Base-by-base conservation (phyloP, 345 rosid genomes). In the Pugionium cornutum region DNA sequence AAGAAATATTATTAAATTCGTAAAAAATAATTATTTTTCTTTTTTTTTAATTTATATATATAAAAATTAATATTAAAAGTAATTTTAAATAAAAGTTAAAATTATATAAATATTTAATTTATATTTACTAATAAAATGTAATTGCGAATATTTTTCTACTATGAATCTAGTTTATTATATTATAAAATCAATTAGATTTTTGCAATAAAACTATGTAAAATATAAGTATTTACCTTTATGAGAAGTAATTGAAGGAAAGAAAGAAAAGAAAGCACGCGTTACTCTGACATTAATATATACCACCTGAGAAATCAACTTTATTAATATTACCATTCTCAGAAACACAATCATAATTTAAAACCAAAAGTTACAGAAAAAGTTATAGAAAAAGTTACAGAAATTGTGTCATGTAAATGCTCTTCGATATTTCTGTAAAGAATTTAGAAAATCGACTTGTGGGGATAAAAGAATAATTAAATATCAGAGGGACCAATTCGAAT, bases 401-500 rank as follows among this genome's bases (percentile, higher is more conserved):
- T n/a, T n/a, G n/a, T n/a, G n/a, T n/a, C n/a, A n/a, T n/a, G n/a
- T 46, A 46, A 46, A 2, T 46, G 29, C 39, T 31, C 27, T 9
- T 1, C 37, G 0, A 32, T 10, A 1, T 32, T 32, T 64, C 41
- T 25, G 34, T 1, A n/a, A 11, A 32, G 60, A 50, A 5, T 3
- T 27, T 35, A 29, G 18, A 42, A 51, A 64, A 45, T 48, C 7
- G 29, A 46, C 48, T n/a, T n/a, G n/a, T n/a, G n/a, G n/a, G n/a
- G n/a, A n/a, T n/a, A n/a, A 28, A 66, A 35, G 28, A 53, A 0
- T 32, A 47, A 57, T 48, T 49, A 25, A 57, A 25, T 29, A 64
- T 41, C 58, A 56, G 41, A 65, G 75, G 75, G 65, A 64, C 76
- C 70, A 72, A 45, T 35, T 72, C 29, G 2, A 28, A 49, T 50